Evolutionary conservation across 2,329 filamentous ascomycete species (phyloP).

Genomic region (Aureobasidium namibiae): DNA sequence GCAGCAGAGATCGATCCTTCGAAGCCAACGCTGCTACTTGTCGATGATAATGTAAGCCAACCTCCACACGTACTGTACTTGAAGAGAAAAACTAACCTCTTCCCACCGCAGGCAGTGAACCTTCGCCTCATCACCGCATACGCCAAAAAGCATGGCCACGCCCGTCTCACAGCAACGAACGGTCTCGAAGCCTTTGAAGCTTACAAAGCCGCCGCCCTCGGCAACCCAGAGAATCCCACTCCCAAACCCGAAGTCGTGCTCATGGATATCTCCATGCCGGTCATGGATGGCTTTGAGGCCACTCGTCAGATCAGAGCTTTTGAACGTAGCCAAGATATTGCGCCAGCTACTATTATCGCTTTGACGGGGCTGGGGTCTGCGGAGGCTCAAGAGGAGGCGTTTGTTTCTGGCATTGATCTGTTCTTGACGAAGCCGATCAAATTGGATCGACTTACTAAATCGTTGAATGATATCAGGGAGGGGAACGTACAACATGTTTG

Average conservation of each 20-base stretch:
- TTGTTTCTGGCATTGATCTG: constrained; percentile 21
- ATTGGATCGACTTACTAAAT: not conserved
- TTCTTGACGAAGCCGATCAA: constrained; percentile 24
- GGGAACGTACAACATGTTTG: not conserved
- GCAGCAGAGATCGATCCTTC: constrained; percentile 6
- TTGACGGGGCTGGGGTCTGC: constrained; percentile 22
- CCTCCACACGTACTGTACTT: no score
- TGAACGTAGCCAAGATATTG: constrained; percentile 9
- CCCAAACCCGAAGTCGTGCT: constrained; percentile 29
- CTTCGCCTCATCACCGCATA: constrained; percentile 26
- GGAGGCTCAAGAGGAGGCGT: constrained; percentile 21
- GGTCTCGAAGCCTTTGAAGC: constrained; percentile 38
- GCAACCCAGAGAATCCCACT: not conserved
- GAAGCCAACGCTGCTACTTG: constrained; percentile 21
- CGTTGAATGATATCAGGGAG: constrained; percentile 18
- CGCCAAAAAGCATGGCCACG: constrained; percentile 25
- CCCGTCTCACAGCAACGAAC: constrained; percentile 33
- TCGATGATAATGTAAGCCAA: constrained; percentile 22
- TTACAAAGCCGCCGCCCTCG: constrained; percentile 24
- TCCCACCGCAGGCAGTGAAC: constrained; percentile 16
- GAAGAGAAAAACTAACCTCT: not conserved
- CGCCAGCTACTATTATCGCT: constrained; percentile 18
- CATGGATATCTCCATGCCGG: constrained; percentile 20
- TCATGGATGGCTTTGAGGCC: constrained; percentile 18
- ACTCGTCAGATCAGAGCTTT: constrained; percentile 12